Conservation (phyloP, 129 eudicot genomes). For the Flaveria brownii region DNA sequence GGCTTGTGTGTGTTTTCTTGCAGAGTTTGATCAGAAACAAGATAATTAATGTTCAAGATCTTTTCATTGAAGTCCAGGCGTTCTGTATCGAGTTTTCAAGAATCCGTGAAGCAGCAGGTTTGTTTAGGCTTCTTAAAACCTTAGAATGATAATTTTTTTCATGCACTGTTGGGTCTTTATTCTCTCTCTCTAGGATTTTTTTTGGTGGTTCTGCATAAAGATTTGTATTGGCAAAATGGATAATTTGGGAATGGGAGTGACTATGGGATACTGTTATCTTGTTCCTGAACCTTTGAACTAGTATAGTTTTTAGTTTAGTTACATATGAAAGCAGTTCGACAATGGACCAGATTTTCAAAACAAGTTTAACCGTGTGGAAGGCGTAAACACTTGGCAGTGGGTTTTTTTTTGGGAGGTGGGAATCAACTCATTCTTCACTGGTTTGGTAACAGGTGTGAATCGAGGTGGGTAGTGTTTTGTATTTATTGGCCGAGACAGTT, state of each 20-base stretch:
- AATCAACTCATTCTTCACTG: not conserved
- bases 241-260: conserved; percentile 25
- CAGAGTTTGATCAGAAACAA: conserved; percentile 90
- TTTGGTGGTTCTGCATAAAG: conserved; percentile 28
- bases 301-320: not conserved
- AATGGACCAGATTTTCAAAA: not conserved
- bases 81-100: conserved; percentile 96
- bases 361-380: not conserved
- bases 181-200: not conserved
- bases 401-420: not conserved
- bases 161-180: not conserved
- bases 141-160: conserved; percentile 49
- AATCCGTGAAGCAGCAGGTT: conserved; percentile 88
- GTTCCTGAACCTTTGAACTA: conserved; percentile 11
- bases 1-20: conserved; percentile 85
- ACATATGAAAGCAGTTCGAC: not conserved
- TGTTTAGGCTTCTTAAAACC: conserved; percentile 86
- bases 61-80: conserved; percentile 89
- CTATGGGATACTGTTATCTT: conserved; percentile 14
- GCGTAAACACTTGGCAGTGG: not conserved
- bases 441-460: not conserved
- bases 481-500: no score
- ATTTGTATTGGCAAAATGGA: conserved; percentile 30
- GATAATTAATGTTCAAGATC: conserved; percentile 89
- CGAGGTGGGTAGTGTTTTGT: no score